Evolutionary conservation across 306 rosid genomes (phyloP).

Genomic region (Prunus mume): DNA sequence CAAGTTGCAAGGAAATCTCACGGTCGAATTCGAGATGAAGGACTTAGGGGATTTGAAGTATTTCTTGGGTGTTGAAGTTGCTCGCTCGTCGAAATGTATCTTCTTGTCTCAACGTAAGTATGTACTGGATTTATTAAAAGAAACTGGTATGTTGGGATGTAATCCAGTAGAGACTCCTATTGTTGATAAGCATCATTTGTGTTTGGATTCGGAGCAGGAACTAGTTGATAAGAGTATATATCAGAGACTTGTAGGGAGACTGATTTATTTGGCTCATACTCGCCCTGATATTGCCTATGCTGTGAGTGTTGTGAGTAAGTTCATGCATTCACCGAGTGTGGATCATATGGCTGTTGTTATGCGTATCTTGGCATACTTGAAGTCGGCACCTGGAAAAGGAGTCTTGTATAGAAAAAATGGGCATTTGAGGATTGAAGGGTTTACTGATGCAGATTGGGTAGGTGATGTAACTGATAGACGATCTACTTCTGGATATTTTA

Average conservation of each 20-base stretch:
- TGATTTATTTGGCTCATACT: neutral
- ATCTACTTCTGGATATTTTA: too few species aligned
- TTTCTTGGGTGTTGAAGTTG: too few species aligned
- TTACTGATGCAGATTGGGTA: neutral
- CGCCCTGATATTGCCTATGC: neutral
- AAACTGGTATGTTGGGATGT: neutral
- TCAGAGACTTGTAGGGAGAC: neutral
- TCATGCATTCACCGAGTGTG: neutral
- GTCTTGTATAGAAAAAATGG: neutral
- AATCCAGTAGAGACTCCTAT: neutral
- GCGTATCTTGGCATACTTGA: neutral
- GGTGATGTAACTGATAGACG: too few species aligned
- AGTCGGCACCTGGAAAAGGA: neutral
- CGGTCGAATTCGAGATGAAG: too few species aligned
- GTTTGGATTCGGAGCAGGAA: neutral
- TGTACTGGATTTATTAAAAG: neutral
- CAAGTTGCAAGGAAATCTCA: too few species aligned
- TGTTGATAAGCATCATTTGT: neutral
- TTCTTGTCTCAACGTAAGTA: too few species aligned
- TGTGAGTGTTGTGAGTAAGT: neutral
- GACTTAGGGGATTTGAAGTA: too few species aligned
- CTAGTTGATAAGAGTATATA: neutral
- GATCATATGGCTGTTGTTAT: neutral
- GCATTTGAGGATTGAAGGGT: neutral
- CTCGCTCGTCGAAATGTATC: too few species aligned